Evolutionary conservation across 371 early-diverging fungal genomes (phyloP).

Genomic region (Rhizopus sp.): DNA sequence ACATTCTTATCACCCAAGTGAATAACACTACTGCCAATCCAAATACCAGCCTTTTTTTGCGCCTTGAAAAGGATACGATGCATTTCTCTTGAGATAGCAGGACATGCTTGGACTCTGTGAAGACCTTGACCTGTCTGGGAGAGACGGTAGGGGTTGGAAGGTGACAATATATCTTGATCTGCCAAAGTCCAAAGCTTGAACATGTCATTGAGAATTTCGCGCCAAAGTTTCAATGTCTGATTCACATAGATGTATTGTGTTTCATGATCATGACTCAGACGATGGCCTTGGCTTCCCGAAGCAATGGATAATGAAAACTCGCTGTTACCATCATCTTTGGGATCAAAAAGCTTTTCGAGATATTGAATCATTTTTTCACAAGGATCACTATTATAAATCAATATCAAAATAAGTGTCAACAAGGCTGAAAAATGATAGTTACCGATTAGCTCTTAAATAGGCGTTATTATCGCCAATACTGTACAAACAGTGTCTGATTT

Average conservation of each 20-base stretch:
- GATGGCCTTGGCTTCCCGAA: conserved; percentile 82
- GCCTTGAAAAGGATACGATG: conserved; percentile 89
- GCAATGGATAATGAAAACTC: conserved; percentile 81
- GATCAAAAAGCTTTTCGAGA: conserved; percentile 67
- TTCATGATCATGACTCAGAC: conserved; percentile 89
- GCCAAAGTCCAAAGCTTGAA: conserved; percentile 93
- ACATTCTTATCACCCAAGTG: conserved; percentile 95
- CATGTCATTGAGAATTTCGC: conserved; percentile 95
- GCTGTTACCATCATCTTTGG: conserved; percentile 52
- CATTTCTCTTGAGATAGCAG: conserved; percentile 81
- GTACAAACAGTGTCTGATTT: conserved; percentile 86
- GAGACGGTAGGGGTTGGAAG: conserved; percentile 78
- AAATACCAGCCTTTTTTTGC: conserved; percentile 81
- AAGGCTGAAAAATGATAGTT: conserved; percentile 9
- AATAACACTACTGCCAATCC: conserved; percentile 95
- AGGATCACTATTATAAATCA: conserved; percentile 70
- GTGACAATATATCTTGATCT: conserved; percentile 82
- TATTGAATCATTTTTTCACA: conserved; percentile 91
- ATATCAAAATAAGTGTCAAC: background rate
- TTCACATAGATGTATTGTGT: conserved; percentile 93
- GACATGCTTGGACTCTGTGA: conserved; percentile 85
- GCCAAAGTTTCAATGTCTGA: conserved; percentile 93
- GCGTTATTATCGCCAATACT: conserved; percentile 96
- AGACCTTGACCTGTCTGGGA: conserved; percentile 96
- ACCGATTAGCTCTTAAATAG: conserved; percentile 85